A percentile compares a stretch with the other conserved stretches of the same genome.
These are phyloP conservation scores for Sphaerulina vaccinii DNA, from an alignment of 2,329 filamentous ascomycete species.

Conservation along the genomic window DNA sequence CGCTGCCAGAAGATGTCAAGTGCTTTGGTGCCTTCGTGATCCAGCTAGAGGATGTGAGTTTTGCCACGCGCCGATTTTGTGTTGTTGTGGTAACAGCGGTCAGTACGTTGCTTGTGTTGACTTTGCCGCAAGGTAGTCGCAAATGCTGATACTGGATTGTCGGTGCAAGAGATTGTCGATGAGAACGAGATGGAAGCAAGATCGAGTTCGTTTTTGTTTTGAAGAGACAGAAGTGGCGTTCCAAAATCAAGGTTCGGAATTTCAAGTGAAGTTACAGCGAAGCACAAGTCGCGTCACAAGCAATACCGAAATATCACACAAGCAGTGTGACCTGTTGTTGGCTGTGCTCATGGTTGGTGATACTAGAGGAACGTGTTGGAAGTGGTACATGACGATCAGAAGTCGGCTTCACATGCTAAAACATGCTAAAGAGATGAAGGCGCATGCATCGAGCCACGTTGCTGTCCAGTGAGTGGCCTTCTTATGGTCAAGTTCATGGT, in stretches of 20 bases:
- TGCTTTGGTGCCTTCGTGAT: neutral
- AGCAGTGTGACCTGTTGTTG: neutral
- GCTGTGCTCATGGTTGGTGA: neutral
- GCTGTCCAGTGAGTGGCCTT: neutral
- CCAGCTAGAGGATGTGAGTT: neutral
- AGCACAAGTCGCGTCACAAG: neutral
- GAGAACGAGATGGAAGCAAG: neutral
- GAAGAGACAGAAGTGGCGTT: neutral
- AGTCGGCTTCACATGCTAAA: neutral
- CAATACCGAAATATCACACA: neutral
- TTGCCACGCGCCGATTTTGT: neutral
- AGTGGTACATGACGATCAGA: neutral
- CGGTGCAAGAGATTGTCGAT: neutral
- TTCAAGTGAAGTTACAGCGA: neutral
- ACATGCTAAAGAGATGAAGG: neutral
- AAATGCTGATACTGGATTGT: neutral
- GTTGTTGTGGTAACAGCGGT: neutral
- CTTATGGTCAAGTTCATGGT: neutral
- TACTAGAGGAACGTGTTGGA: neutral
- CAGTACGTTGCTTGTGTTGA: neutral
- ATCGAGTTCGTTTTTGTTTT: neutral
- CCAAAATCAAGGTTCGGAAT: neutral
- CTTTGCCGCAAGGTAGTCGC: neutral
- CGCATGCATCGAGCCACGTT: neutral
- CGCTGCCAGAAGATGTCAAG: slow-evolving; percentile 37